Conservation (phyloP, 1,139 yeast species). For the Debaryomyces nepalensis region DNA sequence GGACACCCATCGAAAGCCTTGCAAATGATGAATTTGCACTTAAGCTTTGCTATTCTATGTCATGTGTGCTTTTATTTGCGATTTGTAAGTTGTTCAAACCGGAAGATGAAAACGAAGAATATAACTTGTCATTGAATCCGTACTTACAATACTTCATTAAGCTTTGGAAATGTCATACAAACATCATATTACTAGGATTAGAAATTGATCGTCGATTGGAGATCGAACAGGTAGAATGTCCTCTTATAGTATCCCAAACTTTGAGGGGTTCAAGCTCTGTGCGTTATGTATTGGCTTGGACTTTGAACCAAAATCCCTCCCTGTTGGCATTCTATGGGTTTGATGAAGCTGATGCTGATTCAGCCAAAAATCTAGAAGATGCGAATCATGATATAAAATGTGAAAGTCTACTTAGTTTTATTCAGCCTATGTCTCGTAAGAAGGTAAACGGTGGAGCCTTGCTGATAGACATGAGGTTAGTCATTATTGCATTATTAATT, state of each 20-base stretch:
- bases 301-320: slow-evolving; percentile 53
- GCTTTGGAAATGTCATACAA: slow-evolving; percentile 68
- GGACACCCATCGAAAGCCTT: slow-evolving; percentile 57
- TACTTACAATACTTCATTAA: slow-evolving; percentile 59
- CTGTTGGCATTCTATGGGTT: slow-evolving; percentile 20
- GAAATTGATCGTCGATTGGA: slow-evolving; percentile 69
- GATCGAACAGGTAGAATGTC: slow-evolving; percentile 50
- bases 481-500: slow-evolving; percentile 34
- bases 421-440: slow-evolving; percentile 65
- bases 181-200: slow-evolving; percentile 57
- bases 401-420: slow-evolving; percentile 57
- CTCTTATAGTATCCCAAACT: slow-evolving; percentile 53
- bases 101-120: slow-evolving; percentile 28
- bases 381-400: slow-evolving; percentile 57
- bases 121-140: slow-evolving; percentile 59
- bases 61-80: slow-evolving; percentile 53
- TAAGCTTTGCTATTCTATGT: slow-evolving; percentile 55
- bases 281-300: slow-evolving; percentile 62
- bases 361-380: slow-evolving; percentile 31
- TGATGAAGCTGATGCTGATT: slow-evolving; percentile 19
- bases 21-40: slow-evolving; percentile 33
- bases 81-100: slow-evolving; percentile 54
- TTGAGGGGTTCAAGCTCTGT: slow-evolving; percentile 68
- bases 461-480: slow-evolving; percentile 54
- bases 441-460: slow-evolving; percentile 60